phyloP scores from a whole-genome alignment of 164 flowering plant genomes.

The Macadamia tetraphylla region DNA sequence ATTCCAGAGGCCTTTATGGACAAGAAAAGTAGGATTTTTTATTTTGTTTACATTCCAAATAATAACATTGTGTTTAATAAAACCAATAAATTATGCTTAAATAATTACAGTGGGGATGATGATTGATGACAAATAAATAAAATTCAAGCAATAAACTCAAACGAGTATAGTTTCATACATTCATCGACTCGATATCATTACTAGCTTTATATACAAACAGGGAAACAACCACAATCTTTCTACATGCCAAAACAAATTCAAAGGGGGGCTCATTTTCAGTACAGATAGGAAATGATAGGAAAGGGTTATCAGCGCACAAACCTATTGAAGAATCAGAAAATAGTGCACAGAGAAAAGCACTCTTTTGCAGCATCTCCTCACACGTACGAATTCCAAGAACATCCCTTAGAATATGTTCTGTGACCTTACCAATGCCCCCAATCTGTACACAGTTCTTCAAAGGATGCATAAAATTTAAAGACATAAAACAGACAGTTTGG shows the following conservation, averaged over 20 bases:
- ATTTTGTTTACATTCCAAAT: no score
- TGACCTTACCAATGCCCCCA: slow-evolving; percentile 98
- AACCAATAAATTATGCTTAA: no score
- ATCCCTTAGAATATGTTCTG: slow-evolving; percentile 68
- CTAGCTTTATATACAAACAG: background rate
- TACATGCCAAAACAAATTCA: background rate
- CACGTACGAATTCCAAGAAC: slow-evolving; percentile 79
- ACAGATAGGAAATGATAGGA: background rate
- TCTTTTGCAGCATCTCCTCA: slow-evolving; percentile 77
- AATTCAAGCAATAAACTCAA: no score
- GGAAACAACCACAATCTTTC: background rate
- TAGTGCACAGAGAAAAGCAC: slow-evolving; percentile 71
- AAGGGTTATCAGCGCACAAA: slow-evolving; percentile 18
- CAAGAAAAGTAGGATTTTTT: no score
- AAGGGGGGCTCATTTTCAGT: background rate
- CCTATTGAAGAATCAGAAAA: slow-evolving; percentile 85
- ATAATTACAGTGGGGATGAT: no score
- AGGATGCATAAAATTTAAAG: background rate
- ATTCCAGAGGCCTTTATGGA: no score
- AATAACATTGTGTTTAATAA: no score
- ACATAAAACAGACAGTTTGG: background rate
- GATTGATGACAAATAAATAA: no score
- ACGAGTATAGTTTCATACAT: no score
- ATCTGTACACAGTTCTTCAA: slow-evolving; percentile 39
- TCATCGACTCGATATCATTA: no score